Evolutionary conservation across 345 rosid genomes (phyloP).

Genomic region (Populus nigra): DNA sequence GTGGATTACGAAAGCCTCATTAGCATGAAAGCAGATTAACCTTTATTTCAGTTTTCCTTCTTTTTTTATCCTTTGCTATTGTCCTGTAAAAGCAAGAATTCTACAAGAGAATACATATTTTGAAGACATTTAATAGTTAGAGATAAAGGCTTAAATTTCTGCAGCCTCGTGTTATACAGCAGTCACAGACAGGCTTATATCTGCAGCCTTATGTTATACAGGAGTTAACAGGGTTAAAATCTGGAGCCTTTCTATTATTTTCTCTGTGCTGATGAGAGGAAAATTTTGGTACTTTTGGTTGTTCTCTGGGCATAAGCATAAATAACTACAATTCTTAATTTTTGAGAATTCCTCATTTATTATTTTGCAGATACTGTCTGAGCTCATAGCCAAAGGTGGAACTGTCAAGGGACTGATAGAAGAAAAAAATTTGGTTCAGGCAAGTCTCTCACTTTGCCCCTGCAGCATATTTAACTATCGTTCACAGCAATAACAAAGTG

Average conservation of each 20-base stretch:
- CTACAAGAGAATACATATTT: background rate
- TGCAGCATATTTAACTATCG: background rate
- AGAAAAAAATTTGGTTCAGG: constrained; percentile 91
- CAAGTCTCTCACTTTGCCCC: constrained; percentile 36
- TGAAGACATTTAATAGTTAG: background rate
- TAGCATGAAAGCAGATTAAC: background rate
- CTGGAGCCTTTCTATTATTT: background rate
- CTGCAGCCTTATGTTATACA: background rate
- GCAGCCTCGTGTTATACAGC: background rate
- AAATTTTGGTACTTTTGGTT: background rate
- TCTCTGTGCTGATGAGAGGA: background rate
- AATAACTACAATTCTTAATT: background rate
- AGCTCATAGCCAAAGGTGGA: constrained; percentile 89
- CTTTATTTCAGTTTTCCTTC: background rate
- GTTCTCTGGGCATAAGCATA: background rate
- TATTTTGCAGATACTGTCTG: constrained; percentile 65
- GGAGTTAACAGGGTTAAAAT: background rate
- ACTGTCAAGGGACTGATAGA: constrained; percentile 77
- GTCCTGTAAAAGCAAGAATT: background rate
- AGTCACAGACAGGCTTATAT: background rate
- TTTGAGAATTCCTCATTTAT: background rate
- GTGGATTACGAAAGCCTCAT: background rate
- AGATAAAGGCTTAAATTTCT: background rate
- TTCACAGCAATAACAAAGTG: background rate
- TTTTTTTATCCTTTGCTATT: background rate